These are phyloP conservation scores for Simplicillium sp. DNA, from an alignment of 2,329 filamentous ascomycete species.

Conservation along the genomic window DNA sequence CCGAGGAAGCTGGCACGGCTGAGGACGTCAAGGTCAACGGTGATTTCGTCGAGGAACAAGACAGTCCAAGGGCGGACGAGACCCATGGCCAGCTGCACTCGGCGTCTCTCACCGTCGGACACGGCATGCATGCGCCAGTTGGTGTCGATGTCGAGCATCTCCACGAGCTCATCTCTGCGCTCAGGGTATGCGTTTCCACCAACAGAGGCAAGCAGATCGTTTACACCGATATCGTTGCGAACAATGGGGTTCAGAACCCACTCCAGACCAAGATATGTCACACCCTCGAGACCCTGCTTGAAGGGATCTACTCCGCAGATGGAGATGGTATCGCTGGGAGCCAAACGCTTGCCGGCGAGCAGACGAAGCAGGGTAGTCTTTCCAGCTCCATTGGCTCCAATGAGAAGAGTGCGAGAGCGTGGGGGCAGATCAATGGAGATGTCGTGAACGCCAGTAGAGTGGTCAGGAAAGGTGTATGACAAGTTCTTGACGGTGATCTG, in stretches of 20 bases:
- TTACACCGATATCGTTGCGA: conserved; percentile 86
- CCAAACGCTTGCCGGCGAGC: conserved; percentile 88
- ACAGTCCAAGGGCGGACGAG: conserved; percentile 86
- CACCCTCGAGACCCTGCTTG: conserved; percentile 78
- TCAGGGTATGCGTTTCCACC: conserved; percentile 77
- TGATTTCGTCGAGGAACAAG: conserved; percentile 89
- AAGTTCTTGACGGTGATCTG: conserved; percentile 67
- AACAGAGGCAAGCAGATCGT: conserved; percentile 73
- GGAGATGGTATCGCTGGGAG: conserved; percentile 63
- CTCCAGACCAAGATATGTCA: conserved; percentile 94
- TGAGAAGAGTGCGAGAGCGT: conserved; percentile 78
- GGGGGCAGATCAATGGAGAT: conserved; percentile 70
- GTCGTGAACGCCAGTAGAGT: conserved; percentile 65
- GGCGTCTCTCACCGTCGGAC: conserved; percentile 79
- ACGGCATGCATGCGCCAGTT: conserved; percentile 95
- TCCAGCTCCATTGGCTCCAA: conserved; percentile 93
- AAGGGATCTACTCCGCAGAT: conserved; percentile 87
- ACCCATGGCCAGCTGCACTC: conserved; percentile 95
- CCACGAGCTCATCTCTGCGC: conserved; percentile 77
- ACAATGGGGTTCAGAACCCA: conserved; percentile 98
- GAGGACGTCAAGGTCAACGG: conserved; percentile 87
- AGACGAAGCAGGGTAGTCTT: conserved; percentile 95
- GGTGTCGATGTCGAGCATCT: conserved; percentile 84
- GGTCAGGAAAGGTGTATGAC: conserved; percentile 83
- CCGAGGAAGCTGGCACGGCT: conserved; percentile 74